Conservation (phyloP, 768 basidiomycete species). For the Postia placenta region DNA sequence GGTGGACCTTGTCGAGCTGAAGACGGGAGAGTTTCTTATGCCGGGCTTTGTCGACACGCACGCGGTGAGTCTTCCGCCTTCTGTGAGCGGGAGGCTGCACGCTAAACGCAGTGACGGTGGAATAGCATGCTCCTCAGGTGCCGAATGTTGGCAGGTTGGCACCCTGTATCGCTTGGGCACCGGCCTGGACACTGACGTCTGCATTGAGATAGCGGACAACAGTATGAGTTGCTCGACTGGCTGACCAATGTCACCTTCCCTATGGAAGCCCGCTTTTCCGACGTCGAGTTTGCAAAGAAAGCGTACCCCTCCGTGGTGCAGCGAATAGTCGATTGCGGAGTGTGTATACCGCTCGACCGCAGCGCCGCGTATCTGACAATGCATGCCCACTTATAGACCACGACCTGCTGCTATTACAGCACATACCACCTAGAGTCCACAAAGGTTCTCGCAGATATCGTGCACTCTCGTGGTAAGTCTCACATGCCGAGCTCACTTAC, state of each 20-base stretch:
- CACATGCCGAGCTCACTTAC: neutral
- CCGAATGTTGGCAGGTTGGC: slow-evolving; percentile 60
- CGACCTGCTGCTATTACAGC: slow-evolving; percentile 90
- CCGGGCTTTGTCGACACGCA: slow-evolving; percentile 93
- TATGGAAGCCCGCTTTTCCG: slow-evolving; percentile 69
- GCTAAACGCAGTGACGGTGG: neutral
- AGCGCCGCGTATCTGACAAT: too few species aligned
- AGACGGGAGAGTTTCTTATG: slow-evolving; percentile 57
- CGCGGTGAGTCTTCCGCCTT: slow-evolving; percentile 47
- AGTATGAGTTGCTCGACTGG: slow-evolving; percentile 89
- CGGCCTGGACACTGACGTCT: neutral
- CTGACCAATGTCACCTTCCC: slow-evolving; percentile 82
- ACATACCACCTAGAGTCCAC: slow-evolving; percentile 77
- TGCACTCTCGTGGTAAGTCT: slow-evolving; percentile 49
- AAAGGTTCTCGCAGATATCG: slow-evolving; percentile 73
- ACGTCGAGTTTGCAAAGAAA: slow-evolving; percentile 60
- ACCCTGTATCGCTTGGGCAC: neutral
- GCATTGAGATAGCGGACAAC: slow-evolving; percentile 71
- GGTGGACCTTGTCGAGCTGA: slow-evolving; percentile 32
- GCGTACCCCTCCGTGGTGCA: slow-evolving; percentile 70
- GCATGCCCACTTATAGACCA: slow-evolving; percentile 49
- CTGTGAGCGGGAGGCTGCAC: neutral
- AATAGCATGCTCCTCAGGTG: slow-evolving; percentile 74
- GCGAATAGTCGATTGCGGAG: slow-evolving; percentile 67
- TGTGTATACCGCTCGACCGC: too few species aligned